Percentiles rank a stretch among this genome's conserved stretches.
These are phyloP conservation scores for Saccharomycopsis hybrid DNA, from an alignment of 1,139 yeast species.

Conservation along the genomic window DNA sequence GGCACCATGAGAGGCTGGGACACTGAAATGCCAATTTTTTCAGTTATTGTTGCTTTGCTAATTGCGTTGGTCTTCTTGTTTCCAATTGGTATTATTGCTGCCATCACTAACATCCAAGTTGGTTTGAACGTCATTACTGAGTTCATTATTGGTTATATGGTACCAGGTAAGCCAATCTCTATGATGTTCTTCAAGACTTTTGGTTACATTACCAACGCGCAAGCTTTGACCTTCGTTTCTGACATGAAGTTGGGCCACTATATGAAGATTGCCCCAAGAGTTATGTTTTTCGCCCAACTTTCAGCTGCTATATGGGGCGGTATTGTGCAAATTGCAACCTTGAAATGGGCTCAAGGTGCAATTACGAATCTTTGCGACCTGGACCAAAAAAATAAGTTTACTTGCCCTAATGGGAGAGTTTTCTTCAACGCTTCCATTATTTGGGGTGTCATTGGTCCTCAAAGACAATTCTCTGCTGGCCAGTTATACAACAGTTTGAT, in stretches of 20 bases:
- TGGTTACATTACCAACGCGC: slow-evolving; percentile 52
- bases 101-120: slow-evolving; percentile 42
- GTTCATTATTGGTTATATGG: slow-evolving; percentile 53
- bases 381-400: slow-evolving; percentile 37
- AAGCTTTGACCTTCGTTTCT: slow-evolving; percentile 47
- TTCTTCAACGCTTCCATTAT: slow-evolving; percentile 51
- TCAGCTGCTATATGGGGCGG: slow-evolving; percentile 35
- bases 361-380: slow-evolving; percentile 44
- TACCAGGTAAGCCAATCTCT: slow-evolving; percentile 58
- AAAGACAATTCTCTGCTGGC: slow-evolving; percentile 37
- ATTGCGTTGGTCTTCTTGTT: slow-evolving; percentile 45
- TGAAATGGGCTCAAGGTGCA: slow-evolving; percentile 31
- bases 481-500: slow-evolving; percentile 34
- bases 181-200: slow-evolving; percentile 54
- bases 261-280: slow-evolving; percentile 54
- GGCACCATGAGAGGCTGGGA: slow-evolving; percentile 35
- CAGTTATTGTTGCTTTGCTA: slow-evolving; percentile 44
- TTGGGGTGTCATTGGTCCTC: slow-evolving; percentile 64
- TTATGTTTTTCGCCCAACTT: slow-evolving; percentile 50
- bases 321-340: slow-evolving; percentile 33
- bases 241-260: slow-evolving; percentile 63
- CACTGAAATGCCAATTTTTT: slow-evolving; percentile 50
- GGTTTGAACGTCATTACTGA: slow-evolving; percentile 49
- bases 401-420: slow-evolving; percentile 43
- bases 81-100: slow-evolving; percentile 48